Conservation (phyloP, 2,329 filamentous ascomycete genomes). For the Thermoascus crustaceus region DNA sequence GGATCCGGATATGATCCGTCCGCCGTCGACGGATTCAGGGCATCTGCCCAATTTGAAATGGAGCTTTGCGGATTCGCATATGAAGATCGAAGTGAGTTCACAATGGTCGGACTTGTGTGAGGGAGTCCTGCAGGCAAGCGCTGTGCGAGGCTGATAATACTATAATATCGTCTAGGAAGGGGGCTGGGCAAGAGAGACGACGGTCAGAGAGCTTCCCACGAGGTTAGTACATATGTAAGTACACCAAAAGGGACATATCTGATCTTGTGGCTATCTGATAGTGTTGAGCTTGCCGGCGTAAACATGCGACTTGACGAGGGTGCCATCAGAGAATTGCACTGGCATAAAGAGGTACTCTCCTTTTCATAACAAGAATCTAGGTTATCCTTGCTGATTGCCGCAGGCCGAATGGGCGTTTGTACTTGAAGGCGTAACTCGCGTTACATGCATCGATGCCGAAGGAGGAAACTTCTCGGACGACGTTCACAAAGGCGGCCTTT, state of each 20-base stretch:
- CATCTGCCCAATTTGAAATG: constrained; percentile 64
- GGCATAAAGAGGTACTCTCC: constrained; percentile 56
- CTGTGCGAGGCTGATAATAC: background rate
- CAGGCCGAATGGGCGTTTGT: constrained; percentile 68
- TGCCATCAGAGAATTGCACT: constrained; percentile 69
- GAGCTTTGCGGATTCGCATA: constrained; percentile 59
- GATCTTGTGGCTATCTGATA: constrained; percentile 5
- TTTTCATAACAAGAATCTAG: background rate
- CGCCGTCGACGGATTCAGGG: constrained; percentile 65
- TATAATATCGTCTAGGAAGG: constrained; percentile 46
- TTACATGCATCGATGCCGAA: constrained; percentile 66
- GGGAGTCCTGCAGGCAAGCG: too few species aligned
- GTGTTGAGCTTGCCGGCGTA: constrained; percentile 63
- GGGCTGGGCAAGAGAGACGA: constrained; percentile 67
- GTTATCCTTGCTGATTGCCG: too few species aligned
- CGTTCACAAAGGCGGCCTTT: constrained; percentile 63
- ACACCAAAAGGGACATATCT: too few species aligned
- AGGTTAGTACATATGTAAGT: background rate
- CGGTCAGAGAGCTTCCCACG: constrained; percentile 26
- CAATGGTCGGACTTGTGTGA: too few species aligned
- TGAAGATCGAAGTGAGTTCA: constrained; percentile 51
- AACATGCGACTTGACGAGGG: constrained; percentile 70
- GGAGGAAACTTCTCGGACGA: constrained; percentile 70
- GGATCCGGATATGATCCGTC: constrained; percentile 63
- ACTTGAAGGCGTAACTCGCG: constrained; percentile 60